Evolutionary conservation across 2,329 filamentous ascomycete species (phyloP).

Genomic region (Aspergillus pseudonomiae): DNA sequence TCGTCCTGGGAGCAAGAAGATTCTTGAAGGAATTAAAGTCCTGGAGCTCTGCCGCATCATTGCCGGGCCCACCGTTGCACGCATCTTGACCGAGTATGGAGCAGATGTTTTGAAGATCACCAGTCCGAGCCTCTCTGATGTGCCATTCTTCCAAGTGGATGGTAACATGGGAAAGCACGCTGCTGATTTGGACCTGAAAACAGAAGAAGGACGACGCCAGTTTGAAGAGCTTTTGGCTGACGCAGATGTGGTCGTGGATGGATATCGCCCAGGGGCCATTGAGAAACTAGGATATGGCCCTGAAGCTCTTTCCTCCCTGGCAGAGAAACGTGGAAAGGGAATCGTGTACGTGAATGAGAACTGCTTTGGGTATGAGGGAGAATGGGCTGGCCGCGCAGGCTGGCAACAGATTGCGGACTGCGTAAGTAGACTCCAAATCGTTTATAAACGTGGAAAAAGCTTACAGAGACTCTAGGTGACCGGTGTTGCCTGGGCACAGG

Average conservation of each 20-base stretch:
- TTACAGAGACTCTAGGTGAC: slow-evolving; percentile 38
- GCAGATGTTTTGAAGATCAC: slow-evolving; percentile 74
- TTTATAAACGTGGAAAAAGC: neutral
- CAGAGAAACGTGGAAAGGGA: slow-evolving; percentile 60
- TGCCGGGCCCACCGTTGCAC: slow-evolving; percentile 70
- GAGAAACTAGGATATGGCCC: slow-evolving; percentile 66
- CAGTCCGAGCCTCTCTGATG: slow-evolving; percentile 67
- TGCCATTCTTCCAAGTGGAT: slow-evolving; percentile 73
- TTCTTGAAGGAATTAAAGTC: slow-evolving; percentile 65
- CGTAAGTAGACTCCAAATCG: slow-evolving; percentile 42
- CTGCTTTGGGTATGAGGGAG: slow-evolving; percentile 67
- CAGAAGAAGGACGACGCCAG: slow-evolving; percentile 51
- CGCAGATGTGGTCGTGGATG: slow-evolving; percentile 69
- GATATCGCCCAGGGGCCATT: slow-evolving; percentile 69
- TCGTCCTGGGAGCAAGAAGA: slow-evolving; percentile 35
- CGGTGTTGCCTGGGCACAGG: slow-evolving; percentile 46
- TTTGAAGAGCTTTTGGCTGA: slow-evolving; percentile 65
- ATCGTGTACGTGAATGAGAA: slow-evolving; percentile 71
- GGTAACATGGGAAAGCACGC: slow-evolving; percentile 73
- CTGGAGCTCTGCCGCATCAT: slow-evolving; percentile 75
- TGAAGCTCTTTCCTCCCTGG: slow-evolving; percentile 56
- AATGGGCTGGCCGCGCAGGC: slow-evolving; percentile 66
- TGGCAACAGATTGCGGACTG: slow-evolving; percentile 75
- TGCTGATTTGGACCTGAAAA: slow-evolving; percentile 65
- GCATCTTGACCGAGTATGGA: slow-evolving; percentile 71